Conservation (phyloP, 2,329 filamentous ascomycete species). For the Colletotrichum musae region DNA sequence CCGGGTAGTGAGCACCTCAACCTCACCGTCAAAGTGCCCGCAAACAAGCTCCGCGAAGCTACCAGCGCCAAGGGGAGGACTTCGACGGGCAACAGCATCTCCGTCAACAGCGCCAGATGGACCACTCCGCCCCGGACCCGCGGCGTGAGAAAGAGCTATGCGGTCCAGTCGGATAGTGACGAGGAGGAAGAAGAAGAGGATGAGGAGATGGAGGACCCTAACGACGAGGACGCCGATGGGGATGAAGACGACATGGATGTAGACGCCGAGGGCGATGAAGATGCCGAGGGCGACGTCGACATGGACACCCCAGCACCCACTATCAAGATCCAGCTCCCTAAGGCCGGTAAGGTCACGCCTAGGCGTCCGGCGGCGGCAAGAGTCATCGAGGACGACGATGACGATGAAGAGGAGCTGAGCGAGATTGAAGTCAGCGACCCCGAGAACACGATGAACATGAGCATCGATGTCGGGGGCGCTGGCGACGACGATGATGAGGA, state of each 20-base stretch:
- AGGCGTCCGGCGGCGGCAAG: slow-evolving; percentile 40
- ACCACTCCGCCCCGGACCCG: slow-evolving; percentile 67
- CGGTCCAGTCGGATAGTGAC: slow-evolving; percentile 69
- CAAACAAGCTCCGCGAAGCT: slow-evolving; percentile 66
- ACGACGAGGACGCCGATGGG: slow-evolving; percentile 47
- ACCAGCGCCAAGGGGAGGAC: slow-evolving; percentile 56
- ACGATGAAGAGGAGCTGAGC: slow-evolving; percentile 43
- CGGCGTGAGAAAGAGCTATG: slow-evolving; percentile 71
- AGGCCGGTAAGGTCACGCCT: slow-evolving; percentile 37
- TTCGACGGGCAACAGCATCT: slow-evolving; percentile 47
- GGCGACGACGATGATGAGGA: slow-evolving; percentile 43
- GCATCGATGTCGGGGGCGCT: slow-evolving; percentile 54
- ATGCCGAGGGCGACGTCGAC: slow-evolving; percentile 62
- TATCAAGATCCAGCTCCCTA: slow-evolving; percentile 42
- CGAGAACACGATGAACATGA: slow-evolving; percentile 46
- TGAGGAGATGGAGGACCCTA: slow-evolving; percentile 50
- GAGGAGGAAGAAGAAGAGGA: slow-evolving; percentile 60
- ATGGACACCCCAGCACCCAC: slow-evolving; percentile 54
- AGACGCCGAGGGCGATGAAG: slow-evolving; percentile 49
- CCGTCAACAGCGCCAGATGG: slow-evolving; percentile 49
- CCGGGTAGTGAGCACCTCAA: slow-evolving; percentile 62
- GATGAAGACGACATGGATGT: slow-evolving; percentile 59
- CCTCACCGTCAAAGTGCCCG: slow-evolving; percentile 67
- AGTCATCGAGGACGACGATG: slow-evolving; percentile 43
- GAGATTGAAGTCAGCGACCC: slow-evolving; percentile 47